Evolutionary conservation across 306 rosid genomes (phyloP).

Genomic region (Benincasa hispida): DNA sequence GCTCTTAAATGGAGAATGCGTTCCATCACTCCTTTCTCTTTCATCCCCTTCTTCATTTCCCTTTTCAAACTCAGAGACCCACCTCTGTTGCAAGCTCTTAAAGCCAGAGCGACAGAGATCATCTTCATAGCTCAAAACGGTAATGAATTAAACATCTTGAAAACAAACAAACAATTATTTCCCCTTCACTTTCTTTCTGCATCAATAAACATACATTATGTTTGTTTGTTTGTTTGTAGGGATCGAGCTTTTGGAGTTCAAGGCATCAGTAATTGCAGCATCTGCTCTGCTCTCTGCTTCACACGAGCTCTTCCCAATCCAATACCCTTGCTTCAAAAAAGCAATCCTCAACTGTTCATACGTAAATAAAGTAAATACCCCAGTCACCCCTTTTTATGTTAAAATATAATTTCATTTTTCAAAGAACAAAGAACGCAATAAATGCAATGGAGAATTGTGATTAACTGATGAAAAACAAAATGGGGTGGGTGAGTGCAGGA

Average conservation of each 20-base stretch:
- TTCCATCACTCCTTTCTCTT: conserved; percentile 86
- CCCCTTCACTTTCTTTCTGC: background rate
- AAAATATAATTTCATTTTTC: background rate
- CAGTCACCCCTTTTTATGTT: background rate
- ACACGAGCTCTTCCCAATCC: conserved; percentile 72
- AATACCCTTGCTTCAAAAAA: conserved; percentile 46
- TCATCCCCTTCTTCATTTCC: conserved; percentile 45
- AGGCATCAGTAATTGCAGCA: conserved; percentile 73
- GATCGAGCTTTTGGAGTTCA: conserved; percentile 56
- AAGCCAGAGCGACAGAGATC: conserved; percentile 59
- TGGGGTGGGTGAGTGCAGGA: conserved; percentile 1
- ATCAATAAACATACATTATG: background rate
- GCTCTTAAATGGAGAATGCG: conserved; percentile 89
- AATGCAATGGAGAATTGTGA: background rate
- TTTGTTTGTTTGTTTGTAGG: conserved; percentile 28
- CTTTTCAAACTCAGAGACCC: conserved; percentile 43
- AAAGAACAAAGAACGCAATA: background rate
- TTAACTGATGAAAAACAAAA: background rate
- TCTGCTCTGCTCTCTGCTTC: conserved; percentile 69
- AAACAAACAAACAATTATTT: background rate
- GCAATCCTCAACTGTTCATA: conserved; percentile 46
- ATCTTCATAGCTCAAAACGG: conserved; percentile 74
- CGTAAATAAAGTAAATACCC: conserved; percentile 46
- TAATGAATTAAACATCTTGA: conserved; percentile 4
- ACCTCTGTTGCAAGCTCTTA: conserved; percentile 41